Evolutionary conservation across 2,329 filamentous ascomycete species (phyloP).

Genomic region (Aureobasidium sp.): DNA sequence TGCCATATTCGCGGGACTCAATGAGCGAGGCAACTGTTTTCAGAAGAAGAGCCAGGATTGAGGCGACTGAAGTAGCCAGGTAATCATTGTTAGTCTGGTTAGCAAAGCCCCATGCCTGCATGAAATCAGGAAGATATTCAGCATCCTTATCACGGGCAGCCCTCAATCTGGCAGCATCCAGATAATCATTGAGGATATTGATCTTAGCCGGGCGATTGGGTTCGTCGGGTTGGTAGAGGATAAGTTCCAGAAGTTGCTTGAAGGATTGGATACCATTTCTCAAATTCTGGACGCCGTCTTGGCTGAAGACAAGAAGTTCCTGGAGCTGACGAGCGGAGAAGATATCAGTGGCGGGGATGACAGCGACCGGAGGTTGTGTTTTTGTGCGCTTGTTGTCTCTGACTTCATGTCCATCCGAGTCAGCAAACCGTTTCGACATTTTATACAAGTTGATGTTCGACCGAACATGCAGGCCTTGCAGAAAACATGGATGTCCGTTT

Average conservation of each 20-base stretch:
- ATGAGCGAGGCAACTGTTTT: conserved; percentile 68
- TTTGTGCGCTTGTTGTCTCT: conserved; percentile 7
- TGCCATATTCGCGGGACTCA: conserved; percentile 66
- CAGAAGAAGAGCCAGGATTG: conserved; percentile 73
- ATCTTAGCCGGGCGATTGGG: conserved; percentile 41
- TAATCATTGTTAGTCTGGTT: conserved; percentile 72
- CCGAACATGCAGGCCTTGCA: neutral
- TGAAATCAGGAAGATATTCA: conserved; percentile 67
- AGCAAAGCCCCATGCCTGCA: conserved; percentile 83
- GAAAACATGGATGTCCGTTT: conserved; percentile 1
- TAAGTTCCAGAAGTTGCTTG: conserved; percentile 61
- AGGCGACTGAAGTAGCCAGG: conserved; percentile 71
- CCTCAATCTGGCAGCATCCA: conserved; percentile 51
- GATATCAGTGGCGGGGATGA: conserved; percentile 35
- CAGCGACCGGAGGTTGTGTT: neutral
- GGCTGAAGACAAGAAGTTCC: conserved; percentile 62
- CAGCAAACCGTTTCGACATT: conserved; percentile 14
- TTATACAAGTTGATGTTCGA: neutral
- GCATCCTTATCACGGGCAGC: conserved; percentile 48
- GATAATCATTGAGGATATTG: conserved; percentile 61
- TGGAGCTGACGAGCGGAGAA: conserved; percentile 59
- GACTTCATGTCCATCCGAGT: neutral
- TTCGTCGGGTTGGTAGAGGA: conserved; percentile 48
- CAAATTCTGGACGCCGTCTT: conserved; percentile 56
- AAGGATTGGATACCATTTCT: conserved; percentile 65